A percentile compares a stretch with the other conserved stretches of the same genome.
phyloP scores from a whole-genome alignment of 179 eudicot genomes.

The Beta macrorhiza region DNA sequence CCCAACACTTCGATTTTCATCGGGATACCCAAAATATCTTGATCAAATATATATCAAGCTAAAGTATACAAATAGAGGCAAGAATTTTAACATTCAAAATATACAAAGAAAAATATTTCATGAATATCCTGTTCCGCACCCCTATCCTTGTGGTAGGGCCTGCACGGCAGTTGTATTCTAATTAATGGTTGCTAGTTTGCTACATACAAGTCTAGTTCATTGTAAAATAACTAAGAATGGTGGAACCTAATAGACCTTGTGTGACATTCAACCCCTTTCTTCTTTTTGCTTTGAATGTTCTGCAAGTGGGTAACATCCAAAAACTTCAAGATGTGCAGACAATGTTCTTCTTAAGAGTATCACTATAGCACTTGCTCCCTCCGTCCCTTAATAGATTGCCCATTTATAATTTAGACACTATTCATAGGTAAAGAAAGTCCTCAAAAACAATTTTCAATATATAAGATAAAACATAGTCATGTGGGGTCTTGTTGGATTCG shows the following conservation, averaged over 20 bases:
- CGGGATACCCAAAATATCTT: too few relatives aligned
- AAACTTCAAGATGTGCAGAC: background rate
- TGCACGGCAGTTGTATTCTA: background rate
- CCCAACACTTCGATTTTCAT: too few relatives aligned
- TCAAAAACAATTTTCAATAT: too few relatives aligned
- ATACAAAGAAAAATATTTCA: too few relatives aligned
- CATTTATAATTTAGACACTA: too few relatives aligned
- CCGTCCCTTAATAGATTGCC: too few relatives aligned
- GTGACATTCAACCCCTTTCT: background rate
- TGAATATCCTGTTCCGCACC: background rate
- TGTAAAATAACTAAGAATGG: background rate
- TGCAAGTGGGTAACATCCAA: background rate
- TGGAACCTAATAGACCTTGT: background rate
- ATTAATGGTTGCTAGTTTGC: background rate
- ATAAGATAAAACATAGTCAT: too few relatives aligned
- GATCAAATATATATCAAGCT: too few relatives aligned
- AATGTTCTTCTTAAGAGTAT: background rate
- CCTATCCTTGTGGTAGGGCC: background rate
- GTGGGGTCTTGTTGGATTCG: too few relatives aligned
- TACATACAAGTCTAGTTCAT: background rate
- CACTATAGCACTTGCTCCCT: background rate
- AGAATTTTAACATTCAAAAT: too few relatives aligned
- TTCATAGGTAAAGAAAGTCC: too few relatives aligned
- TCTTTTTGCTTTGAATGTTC: constrained; percentile 5
- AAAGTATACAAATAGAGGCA: too few relatives aligned